Percentiles rank a stretch among this genome's conserved stretches.
Evolutionary conservation across 768 basidiomycete genomes (phyloP).

Genomic region (Albatrellus ellisii): DNA sequence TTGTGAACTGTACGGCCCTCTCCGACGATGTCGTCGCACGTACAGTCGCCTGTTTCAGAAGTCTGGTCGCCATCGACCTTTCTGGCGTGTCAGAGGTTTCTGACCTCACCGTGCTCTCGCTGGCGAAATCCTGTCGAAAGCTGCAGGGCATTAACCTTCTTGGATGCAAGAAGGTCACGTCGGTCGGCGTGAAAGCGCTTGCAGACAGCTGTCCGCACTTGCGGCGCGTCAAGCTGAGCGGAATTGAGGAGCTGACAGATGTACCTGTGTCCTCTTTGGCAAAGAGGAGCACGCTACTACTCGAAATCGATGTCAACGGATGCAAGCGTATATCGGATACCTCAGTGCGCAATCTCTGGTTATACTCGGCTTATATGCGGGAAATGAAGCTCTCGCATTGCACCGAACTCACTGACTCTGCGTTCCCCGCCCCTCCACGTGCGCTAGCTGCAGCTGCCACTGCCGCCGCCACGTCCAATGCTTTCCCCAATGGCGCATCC

Average conservation of each 20-base stretch:
- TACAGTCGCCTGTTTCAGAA: slow-evolving; percentile 58
- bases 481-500: slow-evolving; percentile 22
- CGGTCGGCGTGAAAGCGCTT: slow-evolving; percentile 63
- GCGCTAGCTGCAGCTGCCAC: slow-evolving; percentile 31
- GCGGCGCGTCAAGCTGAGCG: slow-evolving; percentile 81
- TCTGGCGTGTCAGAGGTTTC: slow-evolving; percentile 57
- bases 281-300: slow-evolving; percentile 66
- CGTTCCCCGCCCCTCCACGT: slow-evolving; percentile 65
- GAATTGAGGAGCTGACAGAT: slow-evolving; percentile 66
- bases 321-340: slow-evolving; percentile 69
- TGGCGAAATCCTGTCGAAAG: slow-evolving; percentile 57
- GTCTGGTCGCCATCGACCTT: slow-evolving; percentile 78
- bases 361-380: slow-evolving; percentile 67
- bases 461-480: slow-evolving; percentile 27
- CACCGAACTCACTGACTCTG: slow-evolving; percentile 63
- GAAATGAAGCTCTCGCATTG: slow-evolving; percentile 85
- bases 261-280: slow-evolving; percentile 63
- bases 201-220: slow-evolving; percentile 65
- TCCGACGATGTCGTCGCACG: slow-evolving; percentile 47
- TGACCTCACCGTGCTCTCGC: slow-evolving; percentile 55
- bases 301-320: slow-evolving; percentile 89
- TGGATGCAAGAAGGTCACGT: slow-evolving; percentile 71
- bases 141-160: slow-evolving; percentile 89
- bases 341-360: slow-evolving; percentile 76
- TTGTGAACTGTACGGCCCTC: slow-evolving; percentile 64